phyloP scores from a whole-genome alignment of 208 protist genomes.

The Herpetomonas samuelpessoai region DNA sequence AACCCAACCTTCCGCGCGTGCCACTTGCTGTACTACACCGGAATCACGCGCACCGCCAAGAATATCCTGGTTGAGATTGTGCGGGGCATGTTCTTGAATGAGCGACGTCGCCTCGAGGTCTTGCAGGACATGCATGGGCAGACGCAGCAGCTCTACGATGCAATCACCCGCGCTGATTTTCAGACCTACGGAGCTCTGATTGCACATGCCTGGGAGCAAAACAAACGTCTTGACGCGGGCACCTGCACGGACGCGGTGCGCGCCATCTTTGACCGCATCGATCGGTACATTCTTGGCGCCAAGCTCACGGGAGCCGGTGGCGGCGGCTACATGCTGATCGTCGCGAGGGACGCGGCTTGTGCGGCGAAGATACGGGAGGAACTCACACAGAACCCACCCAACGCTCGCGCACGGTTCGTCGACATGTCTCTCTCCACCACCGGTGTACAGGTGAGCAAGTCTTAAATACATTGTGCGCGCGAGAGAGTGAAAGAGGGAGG shows the following conservation, averaged over 20 bases:
- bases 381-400: constrained; percentile 31
- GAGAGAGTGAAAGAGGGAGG: constrained; percentile 7
- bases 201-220: constrained; percentile 44
- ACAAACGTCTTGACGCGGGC: constrained; percentile 41
- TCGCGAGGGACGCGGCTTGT: constrained; percentile 42
- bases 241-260: constrained; percentile 29
- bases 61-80: constrained; percentile 41
- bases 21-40: constrained; percentile 66
- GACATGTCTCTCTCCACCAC: constrained; percentile 36
- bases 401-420: constrained; percentile 50
- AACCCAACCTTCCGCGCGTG: constrained; percentile 21
- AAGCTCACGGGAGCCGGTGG: constrained; percentile 60
- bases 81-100: constrained; percentile 41
- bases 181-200: constrained; percentile 30
- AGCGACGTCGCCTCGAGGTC: constrained; percentile 19
- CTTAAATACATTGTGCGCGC: constrained; percentile 15
- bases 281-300: constrained; percentile 41
- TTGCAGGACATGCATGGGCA: constrained; percentile 37
- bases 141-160: constrained; percentile 34
- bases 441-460: constrained; percentile 33
- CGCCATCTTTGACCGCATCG: constrained; percentile 31
- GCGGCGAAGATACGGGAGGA: constrained; percentile 32
- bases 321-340: constrained; percentile 64
- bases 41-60: constrained; percentile 47
- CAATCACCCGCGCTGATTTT: constrained; percentile 40